Base-by-base conservation (phyloP, 768 basidiomycete genomes). In the Mycena floridula region DNA sequence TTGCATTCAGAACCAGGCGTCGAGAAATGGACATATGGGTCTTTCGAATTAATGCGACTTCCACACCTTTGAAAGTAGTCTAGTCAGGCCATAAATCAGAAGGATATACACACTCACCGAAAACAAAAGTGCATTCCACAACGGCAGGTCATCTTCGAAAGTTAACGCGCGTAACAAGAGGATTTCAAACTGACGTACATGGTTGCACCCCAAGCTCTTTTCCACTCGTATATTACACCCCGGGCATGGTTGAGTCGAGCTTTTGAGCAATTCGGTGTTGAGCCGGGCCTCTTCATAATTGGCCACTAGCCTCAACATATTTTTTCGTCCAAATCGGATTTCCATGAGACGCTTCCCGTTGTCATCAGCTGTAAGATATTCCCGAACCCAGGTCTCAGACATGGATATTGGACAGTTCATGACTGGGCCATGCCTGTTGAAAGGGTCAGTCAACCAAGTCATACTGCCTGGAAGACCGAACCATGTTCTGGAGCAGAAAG, bases 11-110 rank as follows among this genome's bases (percentile, higher is more conserved):
- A 56, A 12, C 73, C 74, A 9, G 62, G 68, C 24, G 63, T 72
- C 25, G 79, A 81, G 56, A 85, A 90, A 56, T 91, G 89, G 21
- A 50, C 54, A 51, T 89, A 90, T 0, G 87, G 85, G 48, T 82
- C 64, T 13, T 49, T 52, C 6, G 63, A 53, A 0, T 61, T 40
- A 21, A 91, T 59, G 51, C 69, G 73, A 1, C 61, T 46, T 4
- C 85, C 89, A 57, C 89, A 91, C 5, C 81, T 75, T 54, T 87
- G n/a, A n/a, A n/a, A n/a, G n/a, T n/a, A n/a, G n/a, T n/a, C n/a
- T n/a, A n/a, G n/a, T n/a, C n/a, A n/a, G n/a, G n/a, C n/a, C n/a
- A n/a, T n/a, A n/a, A n/a, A n/a, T n/a, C n/a, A n/a, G n/a, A n/a
- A n/a, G n/a, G n/a, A n/a, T n/a, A n/a, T n/a, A n/a, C n/a, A n/a